Percentiles rank a stretch among this genome's conserved stretches.
Evolutionary conservation across 2,329 filamentous ascomycete genomes (phyloP).

Genomic region (Monilinia vaccinii-corymbosi): DNA sequence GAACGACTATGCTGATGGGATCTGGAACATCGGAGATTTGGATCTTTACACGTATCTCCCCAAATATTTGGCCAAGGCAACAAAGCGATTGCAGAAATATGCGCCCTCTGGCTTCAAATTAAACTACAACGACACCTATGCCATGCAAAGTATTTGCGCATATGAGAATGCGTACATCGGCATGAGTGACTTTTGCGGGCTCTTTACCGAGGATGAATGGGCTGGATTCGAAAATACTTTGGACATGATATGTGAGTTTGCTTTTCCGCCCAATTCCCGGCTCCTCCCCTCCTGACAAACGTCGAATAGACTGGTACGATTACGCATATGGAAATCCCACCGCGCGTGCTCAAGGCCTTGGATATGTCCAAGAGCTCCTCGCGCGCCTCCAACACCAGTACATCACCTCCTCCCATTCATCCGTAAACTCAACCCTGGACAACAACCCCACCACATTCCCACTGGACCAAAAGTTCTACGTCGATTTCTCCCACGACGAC

Average conservation of each 20-base stretch:
- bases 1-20: slow-evolving; percentile 28
- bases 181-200: slow-evolving; percentile 40
- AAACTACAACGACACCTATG: slow-evolving; percentile 41
- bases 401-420: slow-evolving; percentile 61
- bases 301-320: slow-evolving; percentile 46
- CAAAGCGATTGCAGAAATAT: slow-evolving; percentile 37
- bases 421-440: slow-evolving; percentile 67
- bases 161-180: slow-evolving; percentile 44
- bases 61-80: slow-evolving; percentile 37
- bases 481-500: slow-evolving; percentile 87
- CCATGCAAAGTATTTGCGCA: slow-evolving; percentile 43
- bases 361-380: slow-evolving; percentile 77
- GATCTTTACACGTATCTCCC: slow-evolving; percentile 37
- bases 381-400: slow-evolving; percentile 61
- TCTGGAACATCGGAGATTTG: slow-evolving; percentile 31
- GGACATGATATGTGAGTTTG: slow-evolving; percentile 42
- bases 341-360: slow-evolving; percentile 74
- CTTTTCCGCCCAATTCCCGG: not conserved
- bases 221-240: slow-evolving; percentile 43
- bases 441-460: slow-evolving; percentile 60
- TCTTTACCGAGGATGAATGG: slow-evolving; percentile 48
- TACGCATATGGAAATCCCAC: slow-evolving; percentile 72
- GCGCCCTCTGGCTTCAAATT: slow-evolving; percentile 40
- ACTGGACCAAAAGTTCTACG: slow-evolving; percentile 57
- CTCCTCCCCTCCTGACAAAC: not conserved